A percentile compares a stretch with the other conserved stretches of the same genome.
These are phyloP conservation scores for Pyracantha coccinea DNA, from an alignment of 331 rosid genomes.

Conservation along the genomic window DNA sequence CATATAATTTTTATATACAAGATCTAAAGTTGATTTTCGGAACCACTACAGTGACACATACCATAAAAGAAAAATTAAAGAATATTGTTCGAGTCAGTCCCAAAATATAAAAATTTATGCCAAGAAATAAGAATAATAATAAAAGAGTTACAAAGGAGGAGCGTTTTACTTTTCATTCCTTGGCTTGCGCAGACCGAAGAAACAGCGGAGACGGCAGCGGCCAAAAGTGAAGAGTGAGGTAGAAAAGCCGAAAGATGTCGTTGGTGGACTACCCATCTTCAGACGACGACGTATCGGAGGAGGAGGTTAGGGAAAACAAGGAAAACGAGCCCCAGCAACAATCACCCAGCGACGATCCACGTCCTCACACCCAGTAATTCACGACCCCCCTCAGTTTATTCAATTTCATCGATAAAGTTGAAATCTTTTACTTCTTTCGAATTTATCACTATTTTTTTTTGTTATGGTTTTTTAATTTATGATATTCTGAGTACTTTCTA, in stretches of 20 bases:
- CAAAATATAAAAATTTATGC: too few relatives aligned
- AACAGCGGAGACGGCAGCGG: background rate
- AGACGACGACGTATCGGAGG: slow-evolving; percentile 62
- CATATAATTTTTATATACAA: too few relatives aligned
- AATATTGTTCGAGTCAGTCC: too few relatives aligned
- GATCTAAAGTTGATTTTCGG: too few relatives aligned
- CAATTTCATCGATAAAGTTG: background rate
- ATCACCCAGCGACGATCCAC: slow-evolving; percentile 11
- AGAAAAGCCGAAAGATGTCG: slow-evolving; percentile 42
- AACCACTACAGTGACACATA: too few relatives aligned
- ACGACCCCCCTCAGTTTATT: background rate
- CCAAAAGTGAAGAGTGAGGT: background rate
- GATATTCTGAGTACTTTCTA: background rate
- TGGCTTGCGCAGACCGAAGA: background rate
- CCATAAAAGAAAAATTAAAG: too few relatives aligned
- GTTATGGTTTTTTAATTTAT: background rate
- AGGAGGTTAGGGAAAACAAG: background rate
- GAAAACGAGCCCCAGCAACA: background rate
- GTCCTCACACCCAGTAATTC: slow-evolving; percentile 32
- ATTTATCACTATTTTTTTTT: background rate
- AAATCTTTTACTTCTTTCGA: background rate
- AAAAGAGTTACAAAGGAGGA: too few relatives aligned
- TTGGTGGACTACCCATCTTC: slow-evolving; percentile 91
- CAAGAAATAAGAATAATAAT: too few relatives aligned
- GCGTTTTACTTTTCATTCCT: background rate